Percentiles rank a stretch among this genome's conserved stretches.
Conservation (phyloP, 176 grass and related monocot genomes). For the barley (Hordeum vulgare) region MorexV3_pseudomolecules_assembly NC_058519.1:159439757-159440256, state of each 20-base stretch:
- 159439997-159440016: background rate
- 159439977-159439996: conserved; percentile 52
- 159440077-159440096: background rate
- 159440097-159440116: too few relatives aligned
- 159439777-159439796: conserved; percentile 57
- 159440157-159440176: background rate
- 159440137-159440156: background rate
- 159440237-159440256: background rate
- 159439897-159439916: conserved; percentile 64
- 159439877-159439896: conserved; percentile 55
- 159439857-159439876: conserved; percentile 61
- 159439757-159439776: conserved; percentile 38
- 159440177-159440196: background rate
- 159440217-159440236: background rate
- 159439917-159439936: conserved; percentile 67
- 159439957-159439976: conserved; percentile 60
- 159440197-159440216: background rate
- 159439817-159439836: conserved; percentile 58
- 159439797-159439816: conserved; percentile 22
- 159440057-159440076: background rate
- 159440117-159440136: background rate
- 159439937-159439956: conserved; percentile 64
- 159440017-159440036: background rate
- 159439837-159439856: conserved; percentile 75
- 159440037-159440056: background rate